Conservation (phyloP, 495 filamentous ascomycete genomes). For the Daldinia caldariorum region DNA sequence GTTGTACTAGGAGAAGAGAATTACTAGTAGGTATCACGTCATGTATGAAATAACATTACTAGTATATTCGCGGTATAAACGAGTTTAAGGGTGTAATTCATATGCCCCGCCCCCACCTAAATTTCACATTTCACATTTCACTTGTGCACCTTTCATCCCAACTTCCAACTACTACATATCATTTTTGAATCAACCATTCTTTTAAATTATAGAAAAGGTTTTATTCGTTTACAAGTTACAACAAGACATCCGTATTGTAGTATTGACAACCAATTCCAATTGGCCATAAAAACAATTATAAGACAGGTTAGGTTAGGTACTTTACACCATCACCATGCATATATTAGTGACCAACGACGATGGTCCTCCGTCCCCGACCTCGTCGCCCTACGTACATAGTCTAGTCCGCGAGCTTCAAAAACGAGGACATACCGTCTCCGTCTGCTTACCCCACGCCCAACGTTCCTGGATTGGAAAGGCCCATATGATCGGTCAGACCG, state of each 20-base stretch:
- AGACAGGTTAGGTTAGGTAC: background rate
- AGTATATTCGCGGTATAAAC: constrained; percentile 9
- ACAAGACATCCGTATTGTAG: background rate
- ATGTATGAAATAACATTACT: constrained; percentile 10
- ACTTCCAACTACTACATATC: background rate
- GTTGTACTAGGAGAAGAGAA: background rate
- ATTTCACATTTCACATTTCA: constrained; percentile 17
- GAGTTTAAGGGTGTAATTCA: constrained; percentile 20
- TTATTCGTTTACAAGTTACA: background rate
- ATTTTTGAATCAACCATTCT: background rate
- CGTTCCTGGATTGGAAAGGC: constrained; percentile 99
- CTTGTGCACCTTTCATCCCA: constrained; percentile 11
- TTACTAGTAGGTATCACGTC: constrained; percentile 32
- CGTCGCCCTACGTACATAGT: constrained; percentile 91
- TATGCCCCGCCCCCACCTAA: constrained; percentile 42
- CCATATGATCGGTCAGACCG: constrained; percentile 85
- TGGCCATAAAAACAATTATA: constrained; percentile 7
- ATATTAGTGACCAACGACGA: constrained; percentile 81
- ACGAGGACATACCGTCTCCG: constrained; percentile 84
- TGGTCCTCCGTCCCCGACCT: constrained; percentile 89
- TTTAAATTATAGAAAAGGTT: background rate
- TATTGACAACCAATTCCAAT: constrained; percentile 12
- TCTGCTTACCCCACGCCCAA: constrained; percentile 89
- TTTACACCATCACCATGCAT: constrained; percentile 49
- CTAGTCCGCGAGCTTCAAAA: constrained; percentile 80